These are phyloP conservation scores for Glebionis coronaria DNA, from an alignment of 129 eudicot genomes.

Conservation along the genomic window DNA sequence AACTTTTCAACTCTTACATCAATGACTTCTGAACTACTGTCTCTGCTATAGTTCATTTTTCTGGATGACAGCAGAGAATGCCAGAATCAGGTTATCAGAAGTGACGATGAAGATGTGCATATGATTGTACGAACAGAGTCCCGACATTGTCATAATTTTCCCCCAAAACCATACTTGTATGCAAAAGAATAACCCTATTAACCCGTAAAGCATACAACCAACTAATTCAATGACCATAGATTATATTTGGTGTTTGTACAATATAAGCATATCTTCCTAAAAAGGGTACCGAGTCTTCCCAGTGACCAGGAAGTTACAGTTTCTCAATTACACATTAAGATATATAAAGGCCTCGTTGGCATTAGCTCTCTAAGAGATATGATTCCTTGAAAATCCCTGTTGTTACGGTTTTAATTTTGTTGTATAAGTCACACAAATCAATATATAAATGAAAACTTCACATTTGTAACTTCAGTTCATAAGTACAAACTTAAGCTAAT, in stretches of 20 bases:
- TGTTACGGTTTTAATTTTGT: too few relatives aligned
- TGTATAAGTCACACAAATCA: too few relatives aligned
- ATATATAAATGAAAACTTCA: too few relatives aligned
- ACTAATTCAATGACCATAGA: background rate
- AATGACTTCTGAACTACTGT: background rate
- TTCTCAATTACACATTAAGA: background rate
- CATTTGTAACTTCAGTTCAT: too few relatives aligned
- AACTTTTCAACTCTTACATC: background rate
- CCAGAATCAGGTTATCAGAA: too few relatives aligned
- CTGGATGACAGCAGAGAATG: too few relatives aligned
- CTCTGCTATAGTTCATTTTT: background rate
- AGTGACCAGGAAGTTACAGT: background rate
- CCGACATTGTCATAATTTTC: background rate
- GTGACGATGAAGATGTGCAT: too few relatives aligned
- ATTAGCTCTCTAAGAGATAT: background rate
- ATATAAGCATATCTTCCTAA: background rate
- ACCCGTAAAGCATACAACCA: background rate
- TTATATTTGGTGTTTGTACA: background rate
- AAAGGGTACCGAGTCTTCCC: background rate
- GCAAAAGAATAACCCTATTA: background rate
- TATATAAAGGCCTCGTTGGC: background rate
- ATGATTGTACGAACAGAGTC: background rate
- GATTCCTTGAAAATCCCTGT: background rate
- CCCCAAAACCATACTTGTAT: background rate
- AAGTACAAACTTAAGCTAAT: too few relatives aligned